Evolutionary conservation across 2,329 filamentous ascomycete species (phyloP).

Genomic region (Tolypocladium endophyticum): DNA sequence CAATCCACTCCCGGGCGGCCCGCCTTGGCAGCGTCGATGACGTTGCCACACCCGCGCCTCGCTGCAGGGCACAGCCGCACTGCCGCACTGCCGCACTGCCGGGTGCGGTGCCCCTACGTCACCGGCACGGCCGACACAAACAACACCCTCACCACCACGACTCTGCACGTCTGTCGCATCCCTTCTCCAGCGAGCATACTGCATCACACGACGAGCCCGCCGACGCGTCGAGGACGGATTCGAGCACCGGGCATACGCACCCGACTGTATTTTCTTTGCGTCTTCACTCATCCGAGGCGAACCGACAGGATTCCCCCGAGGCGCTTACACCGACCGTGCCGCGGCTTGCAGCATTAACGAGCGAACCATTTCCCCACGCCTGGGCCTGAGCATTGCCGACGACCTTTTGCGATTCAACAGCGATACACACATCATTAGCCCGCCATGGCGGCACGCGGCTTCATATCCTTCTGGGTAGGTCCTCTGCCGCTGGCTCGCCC

Average conservation of each 20-base stretch:
- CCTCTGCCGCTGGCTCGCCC: not conserved
- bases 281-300: not conserved
- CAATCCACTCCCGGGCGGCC: not conserved
- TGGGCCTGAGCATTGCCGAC: not conserved
- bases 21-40: not conserved
- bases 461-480: conserved; percentile 30
- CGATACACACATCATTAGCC: not conserved
- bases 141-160: not conserved
- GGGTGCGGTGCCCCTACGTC: not conserved
- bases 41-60: not conserved
- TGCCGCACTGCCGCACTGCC: not conserved
- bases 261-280: not conserved
- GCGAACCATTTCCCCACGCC: not conserved
- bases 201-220: not conserved
- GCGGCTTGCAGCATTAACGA: too few species aligned
- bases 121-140: not conserved
- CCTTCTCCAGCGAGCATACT: not conserved
- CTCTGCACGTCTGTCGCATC: not conserved
- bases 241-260: not conserved
- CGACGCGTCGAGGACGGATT: not conserved
- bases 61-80: not conserved
- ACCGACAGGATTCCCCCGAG: not conserved
- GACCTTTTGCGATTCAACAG: not conserved
- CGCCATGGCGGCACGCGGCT: conserved; percentile 18
- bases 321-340: not conserved